phyloP scores from a whole-genome alignment of 2,329 filamentous ascomycete genomes.

The Trichothecium roseum region DNA sequence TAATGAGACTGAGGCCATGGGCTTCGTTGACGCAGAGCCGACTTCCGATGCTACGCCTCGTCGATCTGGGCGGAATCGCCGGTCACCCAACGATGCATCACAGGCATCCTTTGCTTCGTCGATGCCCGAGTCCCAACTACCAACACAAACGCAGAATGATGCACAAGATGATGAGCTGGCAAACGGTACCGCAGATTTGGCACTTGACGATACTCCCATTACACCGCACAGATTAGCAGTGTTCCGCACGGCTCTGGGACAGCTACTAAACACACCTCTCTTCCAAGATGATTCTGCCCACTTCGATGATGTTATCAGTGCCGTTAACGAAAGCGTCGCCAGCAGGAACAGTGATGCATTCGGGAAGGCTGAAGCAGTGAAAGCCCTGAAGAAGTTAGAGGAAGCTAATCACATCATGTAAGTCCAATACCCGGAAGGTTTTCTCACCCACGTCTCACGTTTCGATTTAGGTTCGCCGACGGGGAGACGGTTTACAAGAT shows the following conservation, averaged over 20 bases:
- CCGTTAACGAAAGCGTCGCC: constrained; percentile 65
- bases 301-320: constrained; percentile 62
- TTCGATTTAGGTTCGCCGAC: constrained; percentile 45
- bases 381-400: constrained; percentile 71
- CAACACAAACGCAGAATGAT: constrained; percentile 31
- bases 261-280: constrained; percentile 69
- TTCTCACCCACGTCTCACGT: background rate
- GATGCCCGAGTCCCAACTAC: constrained; percentile 61
- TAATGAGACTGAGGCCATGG: constrained; percentile 32
- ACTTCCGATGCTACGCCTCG: constrained; percentile 25
- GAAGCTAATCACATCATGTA: constrained; percentile 87
- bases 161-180: constrained; percentile 34
- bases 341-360: constrained; percentile 48
- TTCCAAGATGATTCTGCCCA: constrained; percentile 80
- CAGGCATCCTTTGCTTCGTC: constrained; percentile 69
- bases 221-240: constrained; percentile 51
- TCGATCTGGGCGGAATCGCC: constrained; percentile 25
- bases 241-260: constrained; percentile 75
- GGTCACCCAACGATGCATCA: constrained; percentile 24
- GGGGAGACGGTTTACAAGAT: constrained; percentile 64
- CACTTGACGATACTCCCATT: constrained; percentile 39
- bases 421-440: too few species aligned
- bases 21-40: constrained; percentile 40
- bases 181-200: constrained; percentile 28
- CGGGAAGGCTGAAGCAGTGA: constrained; percentile 58